These are phyloP conservation scores for Cryptococcus sp. DNA, from an alignment of 1,284 basidiomycete species.

Conservation along the genomic window DNA sequence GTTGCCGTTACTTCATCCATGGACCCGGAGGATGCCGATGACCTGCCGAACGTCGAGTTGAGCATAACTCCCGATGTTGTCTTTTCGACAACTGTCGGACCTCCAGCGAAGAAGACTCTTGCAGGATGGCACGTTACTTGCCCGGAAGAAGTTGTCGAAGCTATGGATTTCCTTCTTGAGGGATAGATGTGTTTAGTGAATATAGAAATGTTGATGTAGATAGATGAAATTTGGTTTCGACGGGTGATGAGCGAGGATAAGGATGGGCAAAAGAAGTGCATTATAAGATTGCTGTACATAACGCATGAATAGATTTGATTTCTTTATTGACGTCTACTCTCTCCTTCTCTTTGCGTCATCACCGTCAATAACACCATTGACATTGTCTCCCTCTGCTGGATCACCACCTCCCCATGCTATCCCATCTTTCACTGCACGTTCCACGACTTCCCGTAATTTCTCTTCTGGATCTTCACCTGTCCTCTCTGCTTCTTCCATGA, in stretches of 20 bases:
- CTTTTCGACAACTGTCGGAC: conserved; percentile 83
- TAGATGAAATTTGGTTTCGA: not conserved
- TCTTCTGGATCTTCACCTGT: conserved; percentile 43
- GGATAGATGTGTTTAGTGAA: not conserved
- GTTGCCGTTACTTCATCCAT: conserved; percentile 60
- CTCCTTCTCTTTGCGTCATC: conserved; percentile 9
- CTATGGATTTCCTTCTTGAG: conserved; percentile 32
- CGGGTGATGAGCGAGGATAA: not conserved
- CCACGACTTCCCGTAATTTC: conserved; percentile 37
- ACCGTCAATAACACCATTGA: conserved; percentile 7
- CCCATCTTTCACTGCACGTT: conserved; percentile 36
- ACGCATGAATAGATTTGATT: not conserved
- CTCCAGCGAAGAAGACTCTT: conserved; percentile 77
- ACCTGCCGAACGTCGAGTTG: conserved; percentile 57
- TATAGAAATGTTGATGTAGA: not conserved
- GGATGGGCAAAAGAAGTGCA: not conserved
- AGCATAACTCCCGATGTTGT: conserved; percentile 63
- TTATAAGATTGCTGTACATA: not conserved
- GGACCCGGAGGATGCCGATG: conserved; percentile 45
- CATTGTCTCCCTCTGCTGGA: not conserved
- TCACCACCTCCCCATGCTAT: conserved; percentile 16
- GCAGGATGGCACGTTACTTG: conserved; percentile 81
- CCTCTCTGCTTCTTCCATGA: conserved; percentile 42
- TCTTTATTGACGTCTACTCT: conserved; percentile 1
- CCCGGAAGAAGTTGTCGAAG: conserved; percentile 47